Base-by-base conservation (phyloP, 805 yeast genomes). In the Yamadazyma sp. region DNA sequence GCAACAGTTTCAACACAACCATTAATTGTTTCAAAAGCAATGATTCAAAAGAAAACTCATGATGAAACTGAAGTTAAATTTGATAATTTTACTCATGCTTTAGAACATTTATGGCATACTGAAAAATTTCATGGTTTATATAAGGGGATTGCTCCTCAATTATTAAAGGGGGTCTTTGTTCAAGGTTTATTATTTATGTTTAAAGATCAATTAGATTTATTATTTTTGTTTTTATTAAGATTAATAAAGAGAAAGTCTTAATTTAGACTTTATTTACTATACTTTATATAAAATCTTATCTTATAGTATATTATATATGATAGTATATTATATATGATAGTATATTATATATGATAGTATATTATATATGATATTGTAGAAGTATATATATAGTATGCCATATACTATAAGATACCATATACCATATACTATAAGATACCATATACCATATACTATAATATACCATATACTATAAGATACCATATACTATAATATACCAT, bases 1-100 rank as follows among this genome's bases (percentile, higher is more conserved):
- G 94, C 95, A 5, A 86, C 95, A 0, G 30, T 86, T 9, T 70
- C 78, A 3, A 86, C 95, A 0, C 94, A 86, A 62, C 95, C 95
- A 2, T 65, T 86, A 57, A 86, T 86, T 51, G 84, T 86, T 1
- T 79, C 94, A 10, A 86, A 86, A 59, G 91, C 84, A 11, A 76
- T 84, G 75, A 73, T 86, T 42, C 95, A 86, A 60, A 67, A 66
- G 58, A 66, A 67, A 44, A 38, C 42, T 18, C 42, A 49, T 33
- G 54, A 49, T 10, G 36, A 41, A 19, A 49, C 32, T 12, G 44
- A 38, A 4, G 54, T 71, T 30, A 57, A 64, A 32, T 76, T 80
- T 52, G 65, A 69, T 31, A 65, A 71, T 32, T 83, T 84, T 59
- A 79, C 79, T 30, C 73, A 78, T 23, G 87, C 85, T 4, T 61